Percentiles rank a stretch among this genome's conserved stretches.
phyloP scores from a whole-genome alignment of 2,329 filamentous ascomycete genomes.

The Trichophyton verrucosum region DNA sequence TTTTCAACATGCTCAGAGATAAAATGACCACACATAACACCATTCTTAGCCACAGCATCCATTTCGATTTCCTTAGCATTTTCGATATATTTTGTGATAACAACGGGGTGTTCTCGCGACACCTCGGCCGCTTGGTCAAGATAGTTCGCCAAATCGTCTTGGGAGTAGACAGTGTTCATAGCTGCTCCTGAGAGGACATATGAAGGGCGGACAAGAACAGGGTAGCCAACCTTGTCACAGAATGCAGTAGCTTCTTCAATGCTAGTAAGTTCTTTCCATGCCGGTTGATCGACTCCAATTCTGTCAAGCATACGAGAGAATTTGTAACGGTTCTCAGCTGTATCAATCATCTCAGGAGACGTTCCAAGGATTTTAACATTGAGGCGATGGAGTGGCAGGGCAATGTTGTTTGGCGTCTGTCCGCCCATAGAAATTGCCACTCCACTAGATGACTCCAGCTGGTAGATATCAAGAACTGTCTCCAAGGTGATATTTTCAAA shows the following conservation, averaged over 20 bases:
- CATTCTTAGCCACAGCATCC: constrained; percentile 89
- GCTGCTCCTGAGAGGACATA: constrained; percentile 95
- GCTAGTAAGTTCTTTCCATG: constrained; percentile 95
- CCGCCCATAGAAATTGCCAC: constrained; percentile 94
- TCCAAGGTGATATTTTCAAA: constrained; percentile 93
- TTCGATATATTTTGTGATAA: constrained; percentile 99
- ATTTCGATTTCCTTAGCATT: constrained; percentile 99
- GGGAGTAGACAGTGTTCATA: constrained; percentile 98
- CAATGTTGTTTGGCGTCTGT: constrained; percentile 96
- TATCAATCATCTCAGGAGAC: constrained; percentile 97
- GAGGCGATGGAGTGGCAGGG: constrained; percentile 71
- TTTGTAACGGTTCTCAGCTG: constrained; percentile 94
- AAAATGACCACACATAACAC: constrained; percentile 85
- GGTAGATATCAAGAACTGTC: constrained; percentile 84
- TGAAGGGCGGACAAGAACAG: constrained; percentile 86
- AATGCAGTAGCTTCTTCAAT: constrained; percentile 81
- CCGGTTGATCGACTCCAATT: constrained; percentile 88
- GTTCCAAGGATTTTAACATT: constrained; percentile 91
- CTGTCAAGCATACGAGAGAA: constrained; percentile 96
- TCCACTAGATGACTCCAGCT: constrained; percentile 68
- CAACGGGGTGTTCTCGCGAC: constrained; percentile 87
- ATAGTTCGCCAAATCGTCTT: constrained; percentile 80
- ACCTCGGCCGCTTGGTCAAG: constrained; percentile 85
- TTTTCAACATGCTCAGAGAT: constrained; percentile 99
- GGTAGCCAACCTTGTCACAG: constrained; percentile 79